Evolutionary conservation across 1,139 yeast genomes (phyloP).

Genomic region (Geotrichum histeridarum): DNA sequence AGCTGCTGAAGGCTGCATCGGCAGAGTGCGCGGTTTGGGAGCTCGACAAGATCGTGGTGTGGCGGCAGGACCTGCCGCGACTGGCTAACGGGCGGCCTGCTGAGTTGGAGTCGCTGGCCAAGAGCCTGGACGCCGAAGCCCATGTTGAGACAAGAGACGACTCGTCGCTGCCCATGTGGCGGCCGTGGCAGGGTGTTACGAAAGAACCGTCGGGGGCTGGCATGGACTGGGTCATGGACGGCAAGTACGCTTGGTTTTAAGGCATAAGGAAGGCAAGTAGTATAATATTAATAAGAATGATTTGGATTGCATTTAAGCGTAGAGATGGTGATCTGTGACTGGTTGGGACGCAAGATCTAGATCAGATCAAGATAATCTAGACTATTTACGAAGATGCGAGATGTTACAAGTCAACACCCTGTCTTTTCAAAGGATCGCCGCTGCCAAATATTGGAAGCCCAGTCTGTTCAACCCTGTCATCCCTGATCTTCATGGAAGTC

Average conservation of each 20-base stretch:
- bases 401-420: too few relatives aligned
- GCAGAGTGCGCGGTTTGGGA: slow-evolving; percentile 29
- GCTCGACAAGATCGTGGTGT: slow-evolving; percentile 24
- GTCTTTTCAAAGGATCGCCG: too few relatives aligned
- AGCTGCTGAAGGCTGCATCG: slow-evolving; percentile 29
- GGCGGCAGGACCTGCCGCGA: slow-evolving; percentile 31
- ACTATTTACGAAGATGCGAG: too few relatives aligned
- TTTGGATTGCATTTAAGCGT: background rate
- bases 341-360: background rate
- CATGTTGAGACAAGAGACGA: slow-evolving; percentile 17
- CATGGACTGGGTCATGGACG: slow-evolving; percentile 29
- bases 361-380: too few relatives aligned
- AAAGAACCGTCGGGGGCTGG: slow-evolving; percentile 12
- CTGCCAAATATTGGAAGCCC: too few relatives aligned
- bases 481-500: too few relatives aligned
- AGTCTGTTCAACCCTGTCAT: too few relatives aligned
- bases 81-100: slow-evolving; percentile 6
- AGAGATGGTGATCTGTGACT: background rate
- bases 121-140: background rate
- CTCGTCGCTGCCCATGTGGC: slow-evolving; percentile 33
- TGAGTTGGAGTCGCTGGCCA: slow-evolving; percentile 8
- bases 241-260: slow-evolving; percentile 35
- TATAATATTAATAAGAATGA: too few relatives aligned
- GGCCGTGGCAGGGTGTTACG: slow-evolving; percentile 16
- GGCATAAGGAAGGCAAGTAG: background rate